A percentile compares a stretch with the other conserved stretches of the same genome.
Evolutionary conservation across 768 basidiomycete genomes (phyloP).

Genomic region (Arthromyces matolae): DNA sequence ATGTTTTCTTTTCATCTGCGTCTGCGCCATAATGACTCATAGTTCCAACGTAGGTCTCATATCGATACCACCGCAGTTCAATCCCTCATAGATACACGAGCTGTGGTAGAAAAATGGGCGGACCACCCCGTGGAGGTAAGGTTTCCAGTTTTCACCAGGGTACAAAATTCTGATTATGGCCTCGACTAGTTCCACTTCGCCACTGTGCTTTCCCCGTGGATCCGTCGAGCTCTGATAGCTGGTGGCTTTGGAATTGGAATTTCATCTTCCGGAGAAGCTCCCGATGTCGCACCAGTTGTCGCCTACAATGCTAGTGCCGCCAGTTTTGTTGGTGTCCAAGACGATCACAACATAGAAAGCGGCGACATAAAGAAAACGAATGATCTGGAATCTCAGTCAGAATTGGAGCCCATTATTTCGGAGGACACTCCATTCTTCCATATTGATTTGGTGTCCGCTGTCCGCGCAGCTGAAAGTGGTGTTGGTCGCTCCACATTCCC

Average conservation of each 20-base stretch:
- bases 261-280: slow-evolving; percentile 34
- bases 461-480: slow-evolving; percentile 60
- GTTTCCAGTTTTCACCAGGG: not conserved
- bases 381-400: slow-evolving; percentile 12
- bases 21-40: not conserved
- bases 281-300: slow-evolving; percentile 78
- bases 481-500: slow-evolving; percentile 20
- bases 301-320: slow-evolving; percentile 48
- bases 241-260: slow-evolving; percentile 86
- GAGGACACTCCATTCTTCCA: slow-evolving; percentile 85
- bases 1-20: slow-evolving; percentile 23
- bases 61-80: slow-evolving; percentile 92
- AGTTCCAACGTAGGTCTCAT: slow-evolving; percentile 51
- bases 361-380: slow-evolving; percentile 31
- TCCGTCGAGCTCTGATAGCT: slow-evolving; percentile 81
- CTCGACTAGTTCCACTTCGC: slow-evolving; percentile 87
- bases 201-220: slow-evolving; percentile 89
- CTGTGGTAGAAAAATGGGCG: slow-evolving; percentile 85
- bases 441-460: slow-evolving; percentile 73
- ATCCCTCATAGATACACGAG: slow-evolving; percentile 84
- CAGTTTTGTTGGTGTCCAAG: slow-evolving; percentile 20
- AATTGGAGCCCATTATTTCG: slow-evolving; percentile 41
- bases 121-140: slow-evolving; percentile 69
- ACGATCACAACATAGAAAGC: slow-evolving; percentile 31
- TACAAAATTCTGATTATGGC: not conserved